phyloP scores from a whole-genome alignment of 2,329 filamentous ascomycete species.

The Graphiopsis chlorocephala region DNA sequence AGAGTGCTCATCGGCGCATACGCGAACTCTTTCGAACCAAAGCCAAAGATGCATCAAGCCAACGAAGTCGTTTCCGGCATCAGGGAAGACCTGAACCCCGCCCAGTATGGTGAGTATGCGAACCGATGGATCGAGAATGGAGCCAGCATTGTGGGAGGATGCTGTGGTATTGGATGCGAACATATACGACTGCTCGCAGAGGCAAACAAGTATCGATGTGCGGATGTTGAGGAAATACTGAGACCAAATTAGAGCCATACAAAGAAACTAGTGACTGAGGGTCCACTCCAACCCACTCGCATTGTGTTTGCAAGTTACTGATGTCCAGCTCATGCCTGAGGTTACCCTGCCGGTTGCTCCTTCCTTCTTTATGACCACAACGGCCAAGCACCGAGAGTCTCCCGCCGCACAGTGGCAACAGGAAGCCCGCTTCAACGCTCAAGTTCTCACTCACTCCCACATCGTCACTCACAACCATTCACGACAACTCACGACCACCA shows the following conservation, averaged over 20 bases:
- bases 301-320: background rate
- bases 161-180: slow-evolving; percentile 9
- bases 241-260: background rate
- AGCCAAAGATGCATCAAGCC: background rate
- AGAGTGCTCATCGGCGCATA: slow-evolving; percentile 4
- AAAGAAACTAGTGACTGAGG: background rate
- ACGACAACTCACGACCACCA: background rate
- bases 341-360: background rate
- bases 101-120: background rate
- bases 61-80: slow-evolving; percentile 5
- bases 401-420: background rate
- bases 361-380: background rate
- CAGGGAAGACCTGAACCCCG: background rate
- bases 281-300: background rate
- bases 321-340: background rate
- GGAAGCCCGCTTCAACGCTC: background rate
- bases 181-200: background rate
- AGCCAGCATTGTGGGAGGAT: slow-evolving; percentile 9
- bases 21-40: slow-evolving; percentile 12
- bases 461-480: background rate
- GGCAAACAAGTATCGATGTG: background rate
- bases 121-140: slow-evolving; percentile 1
- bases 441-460: background rate
- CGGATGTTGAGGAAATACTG: background rate
- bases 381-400: background rate